phyloP scores from a whole-genome alignment of 1,139 yeast genomes.

The Saccharomyces pastorianus region DNA sequence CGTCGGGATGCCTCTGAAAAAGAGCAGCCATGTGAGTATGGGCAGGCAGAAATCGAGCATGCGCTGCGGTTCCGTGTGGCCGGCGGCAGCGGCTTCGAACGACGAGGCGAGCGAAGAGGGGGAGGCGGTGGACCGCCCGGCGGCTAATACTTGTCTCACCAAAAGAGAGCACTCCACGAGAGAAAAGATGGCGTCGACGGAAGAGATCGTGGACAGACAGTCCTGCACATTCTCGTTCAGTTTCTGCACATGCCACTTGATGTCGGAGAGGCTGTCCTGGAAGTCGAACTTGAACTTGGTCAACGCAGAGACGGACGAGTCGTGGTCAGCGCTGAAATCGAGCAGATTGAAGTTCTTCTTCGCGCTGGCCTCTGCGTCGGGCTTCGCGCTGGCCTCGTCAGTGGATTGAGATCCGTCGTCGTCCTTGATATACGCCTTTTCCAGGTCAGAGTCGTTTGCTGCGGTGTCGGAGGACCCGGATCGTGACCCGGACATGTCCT shows the following conservation, averaged over 20 bases:
- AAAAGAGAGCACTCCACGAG: constrained; percentile 18
- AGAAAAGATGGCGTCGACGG: constrained; percentile 19
- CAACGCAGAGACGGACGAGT: constrained; percentile 1
- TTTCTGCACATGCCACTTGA: constrained; percentile 14
- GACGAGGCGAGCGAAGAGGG: not conserved
- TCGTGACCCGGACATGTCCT: constrained; percentile 2
- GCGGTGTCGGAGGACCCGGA: constrained; percentile 2
- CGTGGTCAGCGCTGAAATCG: constrained; percentile 7
- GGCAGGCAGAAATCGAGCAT: constrained; percentile 1
- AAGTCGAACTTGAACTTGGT: constrained; percentile 18
- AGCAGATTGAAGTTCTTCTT: constrained; percentile 2
- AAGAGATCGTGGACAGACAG: constrained; percentile 22
- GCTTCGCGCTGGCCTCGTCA: not conserved
- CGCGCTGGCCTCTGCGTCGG: not conserved
- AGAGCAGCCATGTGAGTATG: constrained; percentile 14
- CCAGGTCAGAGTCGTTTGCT: not conserved
- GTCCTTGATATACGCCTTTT: constrained; percentile 5
- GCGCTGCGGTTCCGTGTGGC: not conserved
- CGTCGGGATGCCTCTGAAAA: constrained; percentile 18
- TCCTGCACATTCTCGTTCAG: constrained; percentile 26
- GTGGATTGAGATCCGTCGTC: constrained; percentile 1
- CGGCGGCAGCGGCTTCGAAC: not conserved
- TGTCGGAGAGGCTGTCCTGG: constrained; percentile 20
- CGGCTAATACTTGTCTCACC: constrained; percentile 3
- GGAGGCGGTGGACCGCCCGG: not conserved